Conservation (phyloP, 257 asterid genomes). For the Primulina eburnea region DNA sequence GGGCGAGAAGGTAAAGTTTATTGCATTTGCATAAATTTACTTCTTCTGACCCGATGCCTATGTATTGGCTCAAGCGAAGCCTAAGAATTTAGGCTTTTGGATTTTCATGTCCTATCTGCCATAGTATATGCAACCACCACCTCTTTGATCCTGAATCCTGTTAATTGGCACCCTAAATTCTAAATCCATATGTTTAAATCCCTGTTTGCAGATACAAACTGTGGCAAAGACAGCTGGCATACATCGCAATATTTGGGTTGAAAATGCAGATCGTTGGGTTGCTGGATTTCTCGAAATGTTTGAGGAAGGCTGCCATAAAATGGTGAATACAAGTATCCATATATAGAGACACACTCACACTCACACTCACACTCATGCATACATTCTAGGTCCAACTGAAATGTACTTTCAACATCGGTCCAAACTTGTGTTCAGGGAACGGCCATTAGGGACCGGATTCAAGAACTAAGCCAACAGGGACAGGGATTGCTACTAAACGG, state of each 20-base stretch:
- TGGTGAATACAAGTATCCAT: constrained; percentile 32
- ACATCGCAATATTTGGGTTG: constrained; percentile 63
- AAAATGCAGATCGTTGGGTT: constrained; percentile 73
- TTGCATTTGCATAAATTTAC: constrained; percentile 5
- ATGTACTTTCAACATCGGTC: neutral
- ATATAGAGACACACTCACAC: neutral
- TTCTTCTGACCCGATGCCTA: neutral
- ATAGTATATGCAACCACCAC: neutral
- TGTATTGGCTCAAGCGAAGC: neutral
- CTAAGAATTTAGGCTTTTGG: constrained; percentile 1
- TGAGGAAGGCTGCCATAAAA: constrained; percentile 75
- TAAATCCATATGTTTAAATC: neutral
- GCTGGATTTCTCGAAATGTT: constrained; percentile 79
- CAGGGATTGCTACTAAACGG: neutral
- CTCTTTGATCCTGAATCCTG: neutral
- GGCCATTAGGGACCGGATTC: constrained; percentile 3
- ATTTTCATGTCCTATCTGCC: neutral
- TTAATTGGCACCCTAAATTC: too few species aligned
- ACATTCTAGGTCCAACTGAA: neutral
- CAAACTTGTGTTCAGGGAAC: neutral
- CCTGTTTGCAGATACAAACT: constrained; percentile 53
- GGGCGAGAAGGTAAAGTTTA: constrained; percentile 60
- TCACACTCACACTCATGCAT: neutral
- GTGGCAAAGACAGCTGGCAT: constrained; percentile 67
- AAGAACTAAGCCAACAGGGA: neutral